Evolutionary conservation across 208 protist species (phyloP), one percentile per base, ranked within the genome.

Genomic region (Trypanosoma cruzi): DNA sequence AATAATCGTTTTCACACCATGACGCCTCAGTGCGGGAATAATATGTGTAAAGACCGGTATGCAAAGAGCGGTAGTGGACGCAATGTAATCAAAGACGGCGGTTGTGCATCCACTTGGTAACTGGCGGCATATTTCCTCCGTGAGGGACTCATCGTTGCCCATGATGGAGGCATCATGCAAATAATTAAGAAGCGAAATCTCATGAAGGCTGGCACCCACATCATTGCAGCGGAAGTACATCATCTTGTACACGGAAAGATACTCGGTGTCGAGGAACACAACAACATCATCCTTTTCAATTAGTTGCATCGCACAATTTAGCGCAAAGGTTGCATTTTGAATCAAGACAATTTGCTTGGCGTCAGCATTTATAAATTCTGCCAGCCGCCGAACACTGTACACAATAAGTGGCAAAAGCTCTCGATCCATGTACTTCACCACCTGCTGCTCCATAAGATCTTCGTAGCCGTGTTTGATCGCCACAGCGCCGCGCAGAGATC

Each of bases 171-270:
- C 53, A 59, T 93, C 73, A 57, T 93, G 81, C 31, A 93, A 63
- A 56, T 82, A 82, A 28, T 80, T 77, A 44, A 69, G 75, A 57
- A 97, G 57, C 0, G 75, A 57, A 34, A 97, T 61, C 60, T 96
- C 89, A 71, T 92, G 81, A 29, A 85, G 72, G 11, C 66, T 29
- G 1, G 89, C 89, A 29, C 77, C 84, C 24, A 94, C 86, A 24
- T 95, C 80, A 36, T 85, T 64, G 69, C 90, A 95, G 48, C 81
- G 84, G 56, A 93, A 89, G 66, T 79, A 84, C 81, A 93, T 70
- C 88, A 97, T 98, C 77, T 96, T 96, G 68, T 95, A 96, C 34
- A 98, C 92, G 0, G 88, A 78, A 28, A 95, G 80, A 75, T 96
- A 96, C 73, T 92, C 89, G 0, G 80, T 88, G 64, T 94, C 89